Percentiles rank a stretch among this genome's conserved stretches.
phyloP scores from a whole-genome alignment of 345 rosid genomes.

The Brassica nigra region DNA sequence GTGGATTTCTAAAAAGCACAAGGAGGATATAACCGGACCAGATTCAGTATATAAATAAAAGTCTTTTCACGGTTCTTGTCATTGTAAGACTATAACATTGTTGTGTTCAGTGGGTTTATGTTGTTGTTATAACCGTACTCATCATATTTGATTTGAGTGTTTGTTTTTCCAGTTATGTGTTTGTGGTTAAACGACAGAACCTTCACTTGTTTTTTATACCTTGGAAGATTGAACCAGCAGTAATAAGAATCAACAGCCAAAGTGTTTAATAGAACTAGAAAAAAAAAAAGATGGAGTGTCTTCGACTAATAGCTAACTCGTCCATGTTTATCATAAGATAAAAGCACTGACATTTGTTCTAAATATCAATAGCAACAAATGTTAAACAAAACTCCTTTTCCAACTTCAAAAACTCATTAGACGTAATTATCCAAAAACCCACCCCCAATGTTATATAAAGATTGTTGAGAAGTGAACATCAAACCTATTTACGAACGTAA shows the following conservation, averaged over 20 bases:
- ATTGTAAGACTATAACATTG: background rate
- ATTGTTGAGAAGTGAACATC: background rate
- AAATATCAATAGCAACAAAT: background rate
- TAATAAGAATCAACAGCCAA: background rate
- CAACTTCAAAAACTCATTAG: background rate
- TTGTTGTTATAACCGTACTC: background rate
- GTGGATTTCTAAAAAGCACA: background rate
- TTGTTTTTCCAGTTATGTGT: background rate
- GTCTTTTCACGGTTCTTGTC: background rate
- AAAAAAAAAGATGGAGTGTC: background rate
- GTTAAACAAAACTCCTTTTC: background rate
- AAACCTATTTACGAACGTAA: background rate
- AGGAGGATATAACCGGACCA: background rate
- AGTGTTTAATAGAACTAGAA: background rate
- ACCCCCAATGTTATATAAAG: background rate
- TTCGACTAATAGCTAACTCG: background rate
- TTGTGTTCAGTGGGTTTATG: slow-evolving; percentile 1
- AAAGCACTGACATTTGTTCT: background rate
- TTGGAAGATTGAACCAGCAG: slow-evolving; percentile 1
- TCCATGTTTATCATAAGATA: background rate
- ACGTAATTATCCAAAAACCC: background rate
- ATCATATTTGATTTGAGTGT: slow-evolving; percentile 1
- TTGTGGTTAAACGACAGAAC: background rate
- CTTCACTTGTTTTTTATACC: background rate
- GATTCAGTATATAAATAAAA: background rate